Base-by-base conservation (phyloP, 768 basidiomycete species). In the Pulveroboletus sp. region DNA sequence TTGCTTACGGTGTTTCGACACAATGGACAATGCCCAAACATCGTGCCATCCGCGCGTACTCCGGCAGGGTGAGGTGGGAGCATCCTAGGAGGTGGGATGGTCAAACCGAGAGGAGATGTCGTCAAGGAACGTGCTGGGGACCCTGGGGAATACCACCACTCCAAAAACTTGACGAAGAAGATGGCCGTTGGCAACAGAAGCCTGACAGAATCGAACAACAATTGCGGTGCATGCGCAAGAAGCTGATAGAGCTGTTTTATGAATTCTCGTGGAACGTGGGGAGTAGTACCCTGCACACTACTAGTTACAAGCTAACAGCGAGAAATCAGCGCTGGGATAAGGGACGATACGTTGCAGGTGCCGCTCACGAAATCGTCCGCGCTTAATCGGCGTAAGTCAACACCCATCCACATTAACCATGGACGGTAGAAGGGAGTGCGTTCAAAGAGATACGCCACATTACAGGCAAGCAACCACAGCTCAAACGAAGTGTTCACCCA, bases 81-180 rank as follows among this genome's bases (percentile, higher is more conserved):
- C 60, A 89, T 79, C 56, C 75, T 76, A 39, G 89, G 93, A 13
- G 89, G 89, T 55, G 87, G 86, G 38, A 90, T 76, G 2, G 80
- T 75, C 27, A 84, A 88, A 7, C 83, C 87, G 45, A 79, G 76
- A 28, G 70, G 73, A 10, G 81, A 82, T 30, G 75, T 75, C 8
- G 81, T 76, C 46, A 89, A 70, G n/a, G 81, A 81, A 36, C 83
- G 81, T 15, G 88, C 89, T 4, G 88, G 93, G 10, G 91, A 96
- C 39, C 79, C 79, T 18, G 96, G 93, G 5, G 93, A 94, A 64
- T 98, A 98, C 93, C 95, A 99, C 93, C 96, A 99, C 70, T 98
- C 93, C 40, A 96, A 75, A 69, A 98, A 94, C 69, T 93, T 95
- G 73, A 99, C 76, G 65, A 91, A 89, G 69, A 99, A 95, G 51